phyloP scores from a whole-genome alignment of 2,329 filamentous ascomycete species.

The Verticillium albo-atrum region DNA sequence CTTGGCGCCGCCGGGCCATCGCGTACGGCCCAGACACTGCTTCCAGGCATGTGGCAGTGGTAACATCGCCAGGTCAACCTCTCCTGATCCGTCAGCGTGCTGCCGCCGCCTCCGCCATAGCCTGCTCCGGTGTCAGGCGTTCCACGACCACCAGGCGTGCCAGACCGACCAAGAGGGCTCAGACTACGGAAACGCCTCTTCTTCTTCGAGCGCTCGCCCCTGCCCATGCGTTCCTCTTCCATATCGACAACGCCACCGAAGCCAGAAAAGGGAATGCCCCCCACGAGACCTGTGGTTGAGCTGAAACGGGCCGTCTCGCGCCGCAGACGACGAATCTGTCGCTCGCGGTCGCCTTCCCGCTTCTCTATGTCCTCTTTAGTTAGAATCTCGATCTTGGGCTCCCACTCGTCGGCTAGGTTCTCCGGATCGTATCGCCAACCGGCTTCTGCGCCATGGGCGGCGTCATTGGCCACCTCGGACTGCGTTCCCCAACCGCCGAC shows the following conservation, averaged over 20 bases:
- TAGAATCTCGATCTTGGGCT: slow-evolving; percentile 74
- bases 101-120: slow-evolving; percentile 63
- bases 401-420: slow-evolving; percentile 78
- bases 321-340: slow-evolving; percentile 80
- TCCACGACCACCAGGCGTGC: slow-evolving; percentile 65
- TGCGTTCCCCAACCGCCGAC: slow-evolving; percentile 62
- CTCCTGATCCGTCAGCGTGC: slow-evolving; percentile 70
- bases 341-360: slow-evolving; percentile 87
- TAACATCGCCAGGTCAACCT: slow-evolving; percentile 79
- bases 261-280: slow-evolving; percentile 60
- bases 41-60: slow-evolving; percentile 85
- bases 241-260: slow-evolving; percentile 40
- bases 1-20: slow-evolving; percentile 83
- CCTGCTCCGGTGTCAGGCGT: slow-evolving; percentile 73
- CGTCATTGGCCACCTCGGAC: slow-evolving; percentile 80
- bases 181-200: slow-evolving; percentile 88
- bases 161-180: slow-evolving; percentile 68
- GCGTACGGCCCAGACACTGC: slow-evolving; percentile 89
- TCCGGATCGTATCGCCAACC: slow-evolving; percentile 97
- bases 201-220: slow-evolving; percentile 91
- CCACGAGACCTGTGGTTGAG: slow-evolving; percentile 75
- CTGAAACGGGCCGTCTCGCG: slow-evolving; percentile 92
- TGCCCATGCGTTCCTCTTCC: slow-evolving; percentile 80
- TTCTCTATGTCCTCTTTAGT: slow-evolving; percentile 98
- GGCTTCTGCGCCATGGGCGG: slow-evolving; percentile 74